A percentile compares a stretch with the other conserved stretches of the same genome.
These are phyloP conservation scores for Asclepias syriaca DNA, from an alignment of 257 asterid species.

Conservation along the genomic window DNA sequence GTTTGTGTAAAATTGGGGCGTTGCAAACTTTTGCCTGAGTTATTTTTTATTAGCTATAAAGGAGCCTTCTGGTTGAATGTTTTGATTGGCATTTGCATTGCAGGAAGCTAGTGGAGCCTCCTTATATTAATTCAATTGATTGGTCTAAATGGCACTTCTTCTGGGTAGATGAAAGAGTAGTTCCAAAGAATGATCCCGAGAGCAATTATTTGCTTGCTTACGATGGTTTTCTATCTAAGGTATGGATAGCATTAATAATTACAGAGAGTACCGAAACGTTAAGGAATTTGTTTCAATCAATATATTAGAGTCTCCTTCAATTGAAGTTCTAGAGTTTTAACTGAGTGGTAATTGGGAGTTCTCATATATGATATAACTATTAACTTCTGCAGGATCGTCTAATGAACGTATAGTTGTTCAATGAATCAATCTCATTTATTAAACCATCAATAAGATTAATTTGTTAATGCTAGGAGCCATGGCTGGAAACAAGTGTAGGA, in stretches of 20 bases:
- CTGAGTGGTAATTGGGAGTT: neutral
- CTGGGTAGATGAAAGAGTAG: slow-evolving; percentile 95
- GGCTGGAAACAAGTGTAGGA: neutral
- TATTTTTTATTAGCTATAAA: neutral
- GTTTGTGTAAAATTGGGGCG: neutral
- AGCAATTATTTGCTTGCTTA: slow-evolving; percentile 86
- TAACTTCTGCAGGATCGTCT: neutral
- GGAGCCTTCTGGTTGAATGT: neutral
- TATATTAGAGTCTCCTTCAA: neutral
- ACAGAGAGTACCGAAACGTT: neutral
- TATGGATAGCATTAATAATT: slow-evolving; percentile 11
- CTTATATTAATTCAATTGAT: slow-evolving; percentile 64
- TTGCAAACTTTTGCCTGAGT: neutral
- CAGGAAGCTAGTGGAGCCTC: slow-evolving; percentile 78
- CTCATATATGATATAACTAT: neutral
- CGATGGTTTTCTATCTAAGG: slow-evolving; percentile 74
- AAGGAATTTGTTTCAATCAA: neutral
- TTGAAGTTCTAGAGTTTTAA: neutral
- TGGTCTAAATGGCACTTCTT: slow-evolving; percentile 90
- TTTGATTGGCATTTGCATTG: slow-evolving; percentile 23
- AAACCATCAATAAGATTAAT: neutral
- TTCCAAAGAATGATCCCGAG: slow-evolving; percentile 85
- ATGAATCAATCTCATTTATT: neutral
- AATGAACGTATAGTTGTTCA: neutral
- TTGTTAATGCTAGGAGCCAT: neutral